These are phyloP conservation scores for Syncephalastrum sp. DNA, from an alignment of 371 early-diverging fungal species.

Conservation along the genomic window DNA sequence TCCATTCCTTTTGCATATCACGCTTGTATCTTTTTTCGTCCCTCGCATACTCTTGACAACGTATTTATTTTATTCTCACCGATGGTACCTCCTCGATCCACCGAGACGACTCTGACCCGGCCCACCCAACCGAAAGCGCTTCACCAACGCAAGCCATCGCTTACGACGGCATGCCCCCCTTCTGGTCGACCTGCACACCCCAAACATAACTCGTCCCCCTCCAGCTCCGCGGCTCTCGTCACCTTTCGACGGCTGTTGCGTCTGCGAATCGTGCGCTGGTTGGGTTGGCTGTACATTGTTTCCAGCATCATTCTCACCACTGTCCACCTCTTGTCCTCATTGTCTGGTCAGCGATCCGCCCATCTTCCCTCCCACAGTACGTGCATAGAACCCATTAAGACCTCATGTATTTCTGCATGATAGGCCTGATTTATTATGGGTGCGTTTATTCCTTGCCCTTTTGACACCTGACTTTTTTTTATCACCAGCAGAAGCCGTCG, in stretches of 20 bases:
- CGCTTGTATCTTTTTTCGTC: too few species aligned
- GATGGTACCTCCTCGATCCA: background rate
- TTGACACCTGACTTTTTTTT: background rate
- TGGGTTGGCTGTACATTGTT: constrained; percentile 26
- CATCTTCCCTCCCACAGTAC: background rate
- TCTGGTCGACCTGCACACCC: constrained; percentile 10
- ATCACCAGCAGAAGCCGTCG: too few species aligned
- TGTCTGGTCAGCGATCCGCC: constrained; percentile 4
- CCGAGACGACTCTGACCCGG: background rate
- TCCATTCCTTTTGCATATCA: constrained; percentile 2
- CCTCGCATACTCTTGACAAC: too few species aligned
- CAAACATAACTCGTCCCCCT: constrained; percentile 3
- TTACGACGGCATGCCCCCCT: constrained; percentile 34
- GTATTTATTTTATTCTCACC: background rate
- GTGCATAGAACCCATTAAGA: background rate
- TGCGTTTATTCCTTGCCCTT: background rate
- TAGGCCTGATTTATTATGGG: too few species aligned
- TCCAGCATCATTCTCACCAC: constrained; percentile 29
- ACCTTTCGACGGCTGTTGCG: constrained; percentile 11
- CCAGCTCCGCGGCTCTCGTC: background rate
- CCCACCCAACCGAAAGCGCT: constrained; percentile 8
- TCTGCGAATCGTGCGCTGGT: constrained; percentile 19
- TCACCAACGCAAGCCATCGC: constrained; percentile 35
- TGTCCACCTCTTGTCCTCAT: constrained; percentile 22
- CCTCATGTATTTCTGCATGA: background rate